Evolutionary conservation across 495 filamentous ascomycete genomes (phyloP), one percentile per base, ranked within the genome.

Genomic region (Daldinia loculata): DNA sequence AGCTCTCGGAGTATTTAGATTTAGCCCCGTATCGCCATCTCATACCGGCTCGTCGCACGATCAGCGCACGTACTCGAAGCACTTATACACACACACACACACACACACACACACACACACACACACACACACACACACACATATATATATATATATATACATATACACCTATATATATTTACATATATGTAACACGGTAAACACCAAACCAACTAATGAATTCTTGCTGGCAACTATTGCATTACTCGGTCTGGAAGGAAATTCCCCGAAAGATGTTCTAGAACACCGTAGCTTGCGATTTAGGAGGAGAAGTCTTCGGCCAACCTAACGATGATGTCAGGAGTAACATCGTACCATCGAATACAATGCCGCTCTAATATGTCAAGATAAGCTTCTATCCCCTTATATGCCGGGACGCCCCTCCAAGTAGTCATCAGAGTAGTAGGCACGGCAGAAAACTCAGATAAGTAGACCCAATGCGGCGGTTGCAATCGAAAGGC

Each of bases 1-100:
- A 67, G 41, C 52, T 71, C 53, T 67, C 62, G 58, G 63, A 63
- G 63, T 48, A 66, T 66, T 56, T 63, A 61, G 52, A 15, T 57
- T 19, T 15, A 38, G 17, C 56, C 62, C 43, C 63, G 30, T 51
- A 26, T 17, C 58, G 14, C 7, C 34, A 58, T 67, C 53, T 66
- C 41, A 36, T 15, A 43, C 30, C 38, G 27, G 22, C 56, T 41
- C 30, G 45, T 29, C 38, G 30, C 15, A 48, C 41, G 34, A 57
- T 60, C 63, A 36, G 45, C 45, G 56, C 34, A 22, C 66, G n/a
- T 52, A 43, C 41, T 22, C n/a, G 29, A 19, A 32, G 30, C 30
- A 36, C 7, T 32, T 14, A 34, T 17, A 29, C 27, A 29, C 27
- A 29, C 6, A 6, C 6, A n/a, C n/a, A n/a, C 34, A 30, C 24